Conservation (phyloP, 2,329 filamentous ascomycete genomes). For the Mycosphaerella arachidis region DNA sequence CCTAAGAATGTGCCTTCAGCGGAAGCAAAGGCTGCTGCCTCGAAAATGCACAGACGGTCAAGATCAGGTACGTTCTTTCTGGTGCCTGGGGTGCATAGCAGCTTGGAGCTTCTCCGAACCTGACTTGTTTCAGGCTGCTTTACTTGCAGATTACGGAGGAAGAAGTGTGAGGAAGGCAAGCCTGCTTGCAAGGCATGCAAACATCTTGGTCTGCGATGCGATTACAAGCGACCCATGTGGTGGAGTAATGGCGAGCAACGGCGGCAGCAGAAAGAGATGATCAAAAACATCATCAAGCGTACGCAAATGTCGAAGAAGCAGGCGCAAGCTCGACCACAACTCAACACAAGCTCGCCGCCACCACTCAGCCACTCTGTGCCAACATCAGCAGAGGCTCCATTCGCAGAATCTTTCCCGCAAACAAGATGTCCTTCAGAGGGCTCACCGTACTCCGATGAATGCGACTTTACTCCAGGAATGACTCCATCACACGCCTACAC, state of each 20-base stretch:
- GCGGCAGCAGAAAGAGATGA: slow-evolving; percentile 81
- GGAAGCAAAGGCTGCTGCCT: slow-evolving; percentile 57
- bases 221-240: slow-evolving; percentile 96
- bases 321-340: slow-evolving; percentile 37
- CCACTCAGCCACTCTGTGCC: slow-evolving; percentile 69
- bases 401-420: slow-evolving; percentile 67
- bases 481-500: slow-evolving; percentile 36
- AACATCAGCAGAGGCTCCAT: slow-evolving; percentile 61
- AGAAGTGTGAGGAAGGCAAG: slow-evolving; percentile 67
- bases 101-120: slow-evolving; percentile 17
- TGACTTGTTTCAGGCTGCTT: slow-evolving; percentile 56
- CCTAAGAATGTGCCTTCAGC: slow-evolving; percentile 42
- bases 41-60: slow-evolving; percentile 87
- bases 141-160: slow-evolving; percentile 62
- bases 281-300: slow-evolving; percentile 96
- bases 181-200: slow-evolving; percentile 60
- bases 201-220: slow-evolving; percentile 77
- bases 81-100: slow-evolving; percentile 33
- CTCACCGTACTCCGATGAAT: slow-evolving; percentile 65
- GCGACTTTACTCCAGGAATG: slow-evolving; percentile 48
- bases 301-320: slow-evolving; percentile 92
- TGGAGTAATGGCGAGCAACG: slow-evolving; percentile 91
- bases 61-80: slow-evolving; percentile 70
- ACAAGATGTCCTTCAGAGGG: slow-evolving; percentile 74
- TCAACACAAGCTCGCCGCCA: slow-evolving; percentile 61